Base-by-base conservation (phyloP, 371 early-diverging fungal species). In the Mucor piriformis region DNA sequence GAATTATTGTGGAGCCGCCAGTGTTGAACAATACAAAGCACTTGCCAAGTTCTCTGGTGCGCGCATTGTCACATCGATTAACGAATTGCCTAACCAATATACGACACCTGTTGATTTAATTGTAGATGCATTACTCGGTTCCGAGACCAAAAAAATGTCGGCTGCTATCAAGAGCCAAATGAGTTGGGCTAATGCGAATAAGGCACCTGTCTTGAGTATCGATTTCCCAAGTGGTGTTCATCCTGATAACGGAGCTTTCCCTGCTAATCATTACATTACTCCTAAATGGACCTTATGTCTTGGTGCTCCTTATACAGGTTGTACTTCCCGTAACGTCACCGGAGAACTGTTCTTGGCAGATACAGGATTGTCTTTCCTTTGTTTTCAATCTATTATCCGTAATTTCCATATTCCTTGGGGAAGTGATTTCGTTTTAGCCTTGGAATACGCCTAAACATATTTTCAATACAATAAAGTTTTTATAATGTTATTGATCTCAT, bases 331-430 rank as follows among this genome's bases (percentile, higher is more conserved):
- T 27, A 66, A 73, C 33, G 67, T 85, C 10, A 80, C 85, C 0
- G 94, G 92, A 18, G 92, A 90, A 57, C 58, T 93, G 23, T 89
- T 90, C 61, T 59, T 93, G 67, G 90, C 88, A 0, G 94, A 93
- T 67, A 72, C 91, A 18, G 92, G 92, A 18, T 90, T 92, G 2
- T 70, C 78, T 21, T 64, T 72, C 8, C 80, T 83, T 27, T 89
- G 87, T 79, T 79, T 82, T 50, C 74, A 77, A 40, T 74, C 81
- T 20, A 82, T 81, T 15, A 72, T 85, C 8, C 70, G 65, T 25
- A 69, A 75, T n/a, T 81, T 79, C 72, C 76, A 80, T n/a, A 78
- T 84, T 70, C 86, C 87, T 12, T 92, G 89, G 87, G 91, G 89
- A 1, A 87, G 87, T 34, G 89, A 88, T 49, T 92, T 83, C 61